Evolutionary conservation across 208 protist species (phyloP), one percentile per base, ranked within the genome.

Genomic region (Trypanosoma platydactyli): DNA sequence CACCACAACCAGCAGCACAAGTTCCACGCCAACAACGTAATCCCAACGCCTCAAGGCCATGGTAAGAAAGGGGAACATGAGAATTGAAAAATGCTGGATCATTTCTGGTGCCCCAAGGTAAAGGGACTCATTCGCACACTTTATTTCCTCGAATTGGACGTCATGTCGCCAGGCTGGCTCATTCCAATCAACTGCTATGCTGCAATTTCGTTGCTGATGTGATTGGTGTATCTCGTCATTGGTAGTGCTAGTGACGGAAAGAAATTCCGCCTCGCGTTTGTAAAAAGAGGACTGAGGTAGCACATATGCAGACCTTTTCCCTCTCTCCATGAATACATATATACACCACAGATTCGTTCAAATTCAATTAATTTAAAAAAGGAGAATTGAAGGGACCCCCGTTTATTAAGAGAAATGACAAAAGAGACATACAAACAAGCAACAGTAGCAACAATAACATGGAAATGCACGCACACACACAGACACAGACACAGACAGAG

Each of bases 81-180:
- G 9, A 35, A 56, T 63, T 63, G 44, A 63, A 16, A 15, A 40
- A 52, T 63, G 42, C 57, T 24, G 57, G 57, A 63, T 20, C 29
- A 13, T 30, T 30, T 5, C 25, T 38, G 33, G 33, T 38, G 33
- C 9, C 33, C 33, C 33, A 3, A 38, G 5, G 9, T 11, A 9
- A 38, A 38, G 9, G 33, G 33, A 9, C 33, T 9, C 33, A 9
- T 9, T 38, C 33, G 5, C 33, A 38, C 33, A 38, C 5, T 38
- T 3, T 38, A 11, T 9, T 38, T 38, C 33, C 33, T 38, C 33
- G 9, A 38, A 11, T 38, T 9, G 3, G 33, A 38, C 33, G 33
- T 38, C 33, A 38, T 38, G n/a, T n/a, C n/a, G n/a, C n/a, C n/a
- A n/a, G n/a, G n/a, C n/a, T n/a, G n/a, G n/a, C n/a, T n/a, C n/a